A percentile compares a stretch with the other conserved stretches of the same genome.
Conservation (phyloP, 179 eudicot species). For the Sideroxylon spinosum region DNA sequence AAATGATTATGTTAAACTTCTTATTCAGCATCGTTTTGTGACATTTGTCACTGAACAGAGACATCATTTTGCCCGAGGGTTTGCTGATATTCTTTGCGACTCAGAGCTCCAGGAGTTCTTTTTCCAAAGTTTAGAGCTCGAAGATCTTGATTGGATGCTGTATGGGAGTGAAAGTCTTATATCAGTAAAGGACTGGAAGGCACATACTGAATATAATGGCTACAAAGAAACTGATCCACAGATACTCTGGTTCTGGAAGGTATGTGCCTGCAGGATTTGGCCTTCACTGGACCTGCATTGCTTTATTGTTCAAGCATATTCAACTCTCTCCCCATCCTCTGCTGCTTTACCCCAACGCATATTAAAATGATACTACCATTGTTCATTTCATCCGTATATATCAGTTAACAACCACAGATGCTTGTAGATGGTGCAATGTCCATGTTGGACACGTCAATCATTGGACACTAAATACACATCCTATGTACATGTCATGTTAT, state of each 20-base stretch:
- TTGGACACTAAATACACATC: too few relatives aligned
- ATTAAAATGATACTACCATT: background rate
- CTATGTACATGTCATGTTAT: too few relatives aligned
- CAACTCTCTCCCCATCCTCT: background rate
- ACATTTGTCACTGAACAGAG: constrained; percentile 60
- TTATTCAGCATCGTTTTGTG: constrained; percentile 68
- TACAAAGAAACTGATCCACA: constrained; percentile 67
- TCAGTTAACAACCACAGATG: background rate
- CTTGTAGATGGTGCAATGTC: too few relatives aligned
- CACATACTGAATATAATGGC: constrained; percentile 80
- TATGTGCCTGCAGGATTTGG: constrained; percentile 31
- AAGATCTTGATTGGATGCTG: constrained; percentile 84
- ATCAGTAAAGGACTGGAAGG: constrained; percentile 85
- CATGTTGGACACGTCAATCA: too few relatives aligned
- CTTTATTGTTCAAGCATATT: background rate
- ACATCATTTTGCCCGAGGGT: constrained; percentile 58
- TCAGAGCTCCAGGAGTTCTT: constrained; percentile 28
- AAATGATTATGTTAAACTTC: constrained; percentile 53
- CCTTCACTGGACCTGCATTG: background rate
- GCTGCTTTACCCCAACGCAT: too few relatives aligned
- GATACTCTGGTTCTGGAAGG: constrained; percentile 96
- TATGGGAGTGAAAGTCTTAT: constrained; percentile 64
- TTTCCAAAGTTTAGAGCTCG: constrained; percentile 62
- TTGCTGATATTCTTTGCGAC: constrained; percentile 58
- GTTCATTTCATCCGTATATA: background rate